A percentile compares a stretch with the other conserved stretches of the same genome.
phyloP scores from a whole-genome alignment of 768 basidiomycete genomes.

The Mycena galericulata region DNA sequence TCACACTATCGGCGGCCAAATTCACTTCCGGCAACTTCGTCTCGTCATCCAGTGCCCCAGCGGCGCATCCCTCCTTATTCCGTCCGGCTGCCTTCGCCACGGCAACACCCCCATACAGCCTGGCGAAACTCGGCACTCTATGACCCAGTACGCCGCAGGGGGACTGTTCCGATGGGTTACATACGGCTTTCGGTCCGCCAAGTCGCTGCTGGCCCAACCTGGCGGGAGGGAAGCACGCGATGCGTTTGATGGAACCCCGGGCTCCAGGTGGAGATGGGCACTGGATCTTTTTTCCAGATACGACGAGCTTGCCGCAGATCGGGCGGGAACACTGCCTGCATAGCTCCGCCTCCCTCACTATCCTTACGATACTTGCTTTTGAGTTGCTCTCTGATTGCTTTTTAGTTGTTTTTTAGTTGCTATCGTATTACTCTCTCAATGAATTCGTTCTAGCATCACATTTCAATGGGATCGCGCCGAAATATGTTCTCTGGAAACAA shows the following conservation, averaged over 20 bases:
- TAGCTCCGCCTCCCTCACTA: too few relatives aligned
- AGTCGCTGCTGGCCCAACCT: not conserved
- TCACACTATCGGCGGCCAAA: not conserved
- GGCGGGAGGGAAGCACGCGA: not conserved
- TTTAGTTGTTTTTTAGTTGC: too few relatives aligned
- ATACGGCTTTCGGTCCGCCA: not conserved
- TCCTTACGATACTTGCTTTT: too few relatives aligned
- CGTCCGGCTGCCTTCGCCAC: not conserved
- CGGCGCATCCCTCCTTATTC: not conserved
- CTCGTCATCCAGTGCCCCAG: not conserved
- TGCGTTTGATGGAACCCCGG: constrained; percentile 4
- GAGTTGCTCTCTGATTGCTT: too few relatives aligned
- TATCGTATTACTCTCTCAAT: too few relatives aligned
- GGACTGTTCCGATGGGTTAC: constrained; percentile 1
- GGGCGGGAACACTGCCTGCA: not conserved
- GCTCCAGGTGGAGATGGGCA: constrained; percentile 6
- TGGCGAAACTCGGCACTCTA: not conserved
- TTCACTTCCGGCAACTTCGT: not conserved
- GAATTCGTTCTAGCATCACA: too few relatives aligned
- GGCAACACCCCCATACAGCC: not conserved
- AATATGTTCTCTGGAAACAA: too few relatives aligned
- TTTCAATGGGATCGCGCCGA: too few relatives aligned
- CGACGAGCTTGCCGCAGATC: constrained; percentile 1
- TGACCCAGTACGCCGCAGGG: constrained; percentile 1
- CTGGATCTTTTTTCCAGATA: not conserved